Conservation (phyloP, 257 asterid species). For the Paraleonurus japonicus region DNA sequence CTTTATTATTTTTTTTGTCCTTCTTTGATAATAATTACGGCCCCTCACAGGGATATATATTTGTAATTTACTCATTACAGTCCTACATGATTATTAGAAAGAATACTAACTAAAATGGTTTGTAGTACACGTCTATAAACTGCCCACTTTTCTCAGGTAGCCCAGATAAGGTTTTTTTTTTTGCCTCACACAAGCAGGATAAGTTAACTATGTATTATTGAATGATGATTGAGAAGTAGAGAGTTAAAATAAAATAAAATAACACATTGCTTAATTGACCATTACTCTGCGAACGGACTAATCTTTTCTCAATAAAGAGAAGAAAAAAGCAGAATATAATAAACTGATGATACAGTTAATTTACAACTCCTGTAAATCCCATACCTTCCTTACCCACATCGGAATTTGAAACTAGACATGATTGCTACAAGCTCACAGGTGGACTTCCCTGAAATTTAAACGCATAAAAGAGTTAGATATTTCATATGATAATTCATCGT, state of each 20-base stretch:
- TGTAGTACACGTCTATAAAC: too few relatives aligned
- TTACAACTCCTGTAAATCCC: slow-evolving; percentile 19
- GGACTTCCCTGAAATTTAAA: slow-evolving; percentile 65
- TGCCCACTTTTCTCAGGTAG: background rate
- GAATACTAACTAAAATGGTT: too few relatives aligned
- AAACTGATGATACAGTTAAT: slow-evolving; percentile 20
- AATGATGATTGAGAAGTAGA: background rate
- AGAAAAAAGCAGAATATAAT: background rate
- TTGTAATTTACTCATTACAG: too few relatives aligned
- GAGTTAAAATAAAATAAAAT: background rate
- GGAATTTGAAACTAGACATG: slow-evolving; percentile 1
- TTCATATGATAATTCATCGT: background rate
- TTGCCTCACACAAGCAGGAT: too few relatives aligned
- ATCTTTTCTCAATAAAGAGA: background rate
- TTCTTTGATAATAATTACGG: too few relatives aligned
- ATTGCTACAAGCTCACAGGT: slow-evolving; percentile 63
- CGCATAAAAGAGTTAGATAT: background rate
- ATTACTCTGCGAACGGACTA: background rate
- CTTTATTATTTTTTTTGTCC: too few relatives aligned
- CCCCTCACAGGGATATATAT: too few relatives aligned
- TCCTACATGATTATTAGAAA: too few relatives aligned
- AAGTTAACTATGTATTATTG: background rate
- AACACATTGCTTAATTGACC: background rate
- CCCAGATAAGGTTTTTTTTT: too few relatives aligned
- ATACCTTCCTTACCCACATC: background rate